Evolutionary conservation across 768 basidiomycete species (phyloP), one percentile per base, ranked within the genome.

Genomic region (Calocera cornea): DNA sequence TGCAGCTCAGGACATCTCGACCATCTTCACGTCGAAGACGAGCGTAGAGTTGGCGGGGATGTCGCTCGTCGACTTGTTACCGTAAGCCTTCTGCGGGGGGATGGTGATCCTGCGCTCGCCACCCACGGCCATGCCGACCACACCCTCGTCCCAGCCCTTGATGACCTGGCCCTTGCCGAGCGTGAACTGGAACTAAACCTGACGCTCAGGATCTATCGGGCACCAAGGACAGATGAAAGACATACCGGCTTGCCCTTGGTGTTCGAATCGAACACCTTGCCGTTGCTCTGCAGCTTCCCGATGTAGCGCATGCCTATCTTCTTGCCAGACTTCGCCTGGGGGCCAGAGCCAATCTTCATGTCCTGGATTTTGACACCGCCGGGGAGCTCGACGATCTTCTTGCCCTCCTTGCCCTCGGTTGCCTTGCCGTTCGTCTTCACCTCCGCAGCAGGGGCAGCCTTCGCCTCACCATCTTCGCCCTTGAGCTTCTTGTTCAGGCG

Each of bases 81-180:
- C 95, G 70, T 89, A 90, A 22, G 76, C 88, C 80, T 90, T 81
- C 33, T 80, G 73, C 16, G 89, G 79, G 49, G 91, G 92, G 64
- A 94, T 82, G 47, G 82, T 86, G 71, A 98, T 80, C 67, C 86
- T 78, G 64, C 95, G 85, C 78, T 97, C 94, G 31, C 95, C 94
- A 50, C 80, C 80, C 41, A 88, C 85, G 72, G 90, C 87, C 94
- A 98, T 97, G 36, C 95, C 95, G 34, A 81, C 86, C 67, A 97
- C 81, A 41, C 95, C 95, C 73, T 90, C 80, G 72, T 97, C 95
- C 94, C 95, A 97, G 54, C 89, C 86, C 80, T 92, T 92, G 78
- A 98, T 97, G 65, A 98, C 95, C 75, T 95, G 88, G 29, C 91
- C 92, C 68, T 83, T 80, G 40, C 95, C 95, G 27, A 98, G 82